These are phyloP conservation scores for Oropetium thomaeum DNA, from an alignment of 176 grass and related monocot genomes.

Conservation along the genomic window DNA sequence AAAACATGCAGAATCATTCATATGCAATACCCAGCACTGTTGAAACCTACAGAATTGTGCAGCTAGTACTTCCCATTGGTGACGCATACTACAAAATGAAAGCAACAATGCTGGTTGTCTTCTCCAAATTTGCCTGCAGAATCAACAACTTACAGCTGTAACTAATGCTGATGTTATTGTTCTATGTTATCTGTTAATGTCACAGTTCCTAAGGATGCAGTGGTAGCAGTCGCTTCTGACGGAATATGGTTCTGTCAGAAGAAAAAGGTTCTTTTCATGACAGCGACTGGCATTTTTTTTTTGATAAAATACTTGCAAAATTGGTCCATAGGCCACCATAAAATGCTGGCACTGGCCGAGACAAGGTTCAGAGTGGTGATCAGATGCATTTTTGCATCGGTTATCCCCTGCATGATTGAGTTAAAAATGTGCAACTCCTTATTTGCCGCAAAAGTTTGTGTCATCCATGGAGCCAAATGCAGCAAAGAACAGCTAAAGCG, in stretches of 20 bases:
- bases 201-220: background rate
- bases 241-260: background rate
- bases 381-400: background rate
- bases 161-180: background rate
- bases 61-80: background rate
- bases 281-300: background rate
- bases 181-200: background rate
- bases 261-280: background rate
- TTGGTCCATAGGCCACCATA: background rate
- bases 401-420: background rate
- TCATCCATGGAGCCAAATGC: background rate
- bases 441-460: background rate
- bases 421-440: background rate
- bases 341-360: background rate
- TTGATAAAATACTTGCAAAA: too few relatives aligned
- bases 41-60: background rate
- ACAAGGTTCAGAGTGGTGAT: background rate
- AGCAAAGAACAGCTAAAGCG: conserved; percentile 1
- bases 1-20: background rate
- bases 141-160: background rate
- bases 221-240: too few relatives aligned
- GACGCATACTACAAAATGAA: background rate
- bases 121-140: background rate
- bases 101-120: background rate
- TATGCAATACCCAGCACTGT: background rate